Evolutionary conservation across 2,329 filamentous ascomycete genomes (phyloP).

Genomic region (Aspergillus sp.): DNA sequence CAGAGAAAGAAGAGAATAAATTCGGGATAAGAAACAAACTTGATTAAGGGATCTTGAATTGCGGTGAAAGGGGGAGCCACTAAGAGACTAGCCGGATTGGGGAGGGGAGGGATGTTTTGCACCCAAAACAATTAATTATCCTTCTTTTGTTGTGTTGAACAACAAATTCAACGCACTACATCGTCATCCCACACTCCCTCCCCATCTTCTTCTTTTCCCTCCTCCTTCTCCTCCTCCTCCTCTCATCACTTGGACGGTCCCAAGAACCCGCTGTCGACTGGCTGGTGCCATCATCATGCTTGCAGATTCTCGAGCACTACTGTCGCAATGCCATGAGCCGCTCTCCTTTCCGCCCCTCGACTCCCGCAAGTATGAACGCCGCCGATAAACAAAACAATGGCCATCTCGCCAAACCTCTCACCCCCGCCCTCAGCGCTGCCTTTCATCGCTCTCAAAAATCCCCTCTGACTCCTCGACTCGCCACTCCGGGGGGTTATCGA

Average conservation of each 20-base stretch:
- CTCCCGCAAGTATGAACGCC: slow-evolving; percentile 48
- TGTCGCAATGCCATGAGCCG: slow-evolving; percentile 50
- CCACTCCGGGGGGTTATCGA: slow-evolving; percentile 39
- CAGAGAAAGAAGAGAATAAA: too few species aligned
- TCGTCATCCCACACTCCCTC: slow-evolving; percentile 2
- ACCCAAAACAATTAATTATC: slow-evolving; percentile 8
- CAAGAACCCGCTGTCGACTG: slow-evolving; percentile 18
- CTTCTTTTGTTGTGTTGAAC: slow-evolving; percentile 11
- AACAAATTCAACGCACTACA: slow-evolving; percentile 12
- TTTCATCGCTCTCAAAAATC: slow-evolving; percentile 57
- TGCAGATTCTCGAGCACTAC: slow-evolving; percentile 25
- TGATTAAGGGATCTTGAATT: neutral
- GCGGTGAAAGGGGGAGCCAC: slow-evolving; percentile 8
- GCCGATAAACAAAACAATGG: slow-evolving; percentile 55
- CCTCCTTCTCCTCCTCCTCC: neutral
- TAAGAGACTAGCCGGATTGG: slow-evolving; percentile 28
- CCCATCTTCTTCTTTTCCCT: neutral
- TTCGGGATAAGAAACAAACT: too few species aligned
- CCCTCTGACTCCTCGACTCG: slow-evolving; percentile 63
- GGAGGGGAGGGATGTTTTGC: slow-evolving; percentile 27
- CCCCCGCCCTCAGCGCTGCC: slow-evolving; percentile 67
- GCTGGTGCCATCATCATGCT: slow-evolving; percentile 42
- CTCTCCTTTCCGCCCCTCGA: slow-evolving; percentile 31
- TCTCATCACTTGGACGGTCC: slow-evolving; percentile 13
- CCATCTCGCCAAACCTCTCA: slow-evolving; percentile 59